Evolutionary conservation across 495 filamentous ascomycete species (phyloP).

Genomic region (Chaetomium tenue): DNA sequence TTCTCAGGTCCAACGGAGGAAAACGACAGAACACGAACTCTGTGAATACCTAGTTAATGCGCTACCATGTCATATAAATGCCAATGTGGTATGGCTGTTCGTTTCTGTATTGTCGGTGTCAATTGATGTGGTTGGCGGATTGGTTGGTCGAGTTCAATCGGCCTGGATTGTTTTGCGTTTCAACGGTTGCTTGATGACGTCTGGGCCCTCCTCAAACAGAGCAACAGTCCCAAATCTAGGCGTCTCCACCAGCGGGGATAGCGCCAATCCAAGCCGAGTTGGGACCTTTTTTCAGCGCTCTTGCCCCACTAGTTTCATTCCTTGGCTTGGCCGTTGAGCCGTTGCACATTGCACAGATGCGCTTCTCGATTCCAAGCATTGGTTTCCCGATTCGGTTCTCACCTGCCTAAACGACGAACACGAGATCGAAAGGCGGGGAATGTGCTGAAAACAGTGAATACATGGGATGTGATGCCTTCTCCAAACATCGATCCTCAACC

Average conservation of each 20-base stretch:
- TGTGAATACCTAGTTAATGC: neutral
- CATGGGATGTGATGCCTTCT: too few species aligned
- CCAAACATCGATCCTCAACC: too few species aligned
- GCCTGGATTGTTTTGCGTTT: neutral
- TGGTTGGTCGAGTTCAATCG: neutral
- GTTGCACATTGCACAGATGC: neutral
- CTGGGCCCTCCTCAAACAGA: slow-evolving; percentile 1
- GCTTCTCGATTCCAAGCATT: too few species aligned
- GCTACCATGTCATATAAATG: slow-evolving; percentile 10
- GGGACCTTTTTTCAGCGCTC: neutral
- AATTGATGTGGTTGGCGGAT: slow-evolving; percentile 1
- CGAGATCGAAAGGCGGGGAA: too few species aligned
- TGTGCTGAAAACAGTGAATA: too few species aligned
- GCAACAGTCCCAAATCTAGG: neutral
- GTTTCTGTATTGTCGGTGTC: neutral
- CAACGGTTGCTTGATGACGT: slow-evolving; percentile 12
- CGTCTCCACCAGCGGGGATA: slow-evolving; percentile 2
- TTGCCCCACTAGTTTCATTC: neutral
- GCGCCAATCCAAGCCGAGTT: neutral
- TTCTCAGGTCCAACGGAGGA: neutral
- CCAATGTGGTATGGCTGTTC: neutral
- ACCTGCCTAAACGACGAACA: too few species aligned
- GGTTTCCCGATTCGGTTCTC: too few species aligned
- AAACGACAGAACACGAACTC: neutral
- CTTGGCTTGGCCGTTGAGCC: neutral